Base-by-base conservation (phyloP, 176 grass and related monocot genomes). In the Alloteropsis semialata region DNA sequence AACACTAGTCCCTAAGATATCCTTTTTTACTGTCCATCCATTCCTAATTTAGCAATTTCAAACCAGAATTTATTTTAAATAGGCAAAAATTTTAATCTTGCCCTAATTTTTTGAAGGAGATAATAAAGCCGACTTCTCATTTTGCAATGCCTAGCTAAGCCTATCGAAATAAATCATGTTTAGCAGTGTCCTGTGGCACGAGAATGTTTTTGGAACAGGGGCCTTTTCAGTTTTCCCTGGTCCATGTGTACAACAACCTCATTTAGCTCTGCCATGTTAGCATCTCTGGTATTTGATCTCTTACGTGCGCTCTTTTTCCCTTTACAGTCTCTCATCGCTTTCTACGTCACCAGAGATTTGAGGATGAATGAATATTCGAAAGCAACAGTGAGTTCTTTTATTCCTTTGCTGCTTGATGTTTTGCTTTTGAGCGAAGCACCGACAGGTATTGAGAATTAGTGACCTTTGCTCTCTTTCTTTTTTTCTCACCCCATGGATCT, bases 341-440 rank as follows among this genome's bases (percentile, higher is more conserved):
- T 87, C 73, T 94, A 89, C 29, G 92, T 94, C 34, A 94, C 76
- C 41, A 89, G 87, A 74, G 89, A 94, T n/a, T 55, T 94, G 77
- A 86, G 48, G 27, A 94, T 94, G 92, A 88, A 88, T 12, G 72
- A 91, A 36, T 94, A 83, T 42, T 91, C 92, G 24, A 94, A 91
- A 71, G 92, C 89, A 58, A 87, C 37, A 4, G 92, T 94, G 81
- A 84, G 84, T 46, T 78, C 3, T 63, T 71, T 17, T 29, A 57
- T 6, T n/a, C 29, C 28, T 58, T 72, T 30, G 15, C 15, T 55
- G 19, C 5, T 6, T 3, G 11, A 3, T 43, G 6, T 8, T 43
- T 13, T 8, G 1, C 8, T 49, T 51, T 53, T 53, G 10, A 54
- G 10, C 10, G 5, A 59, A 22, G 1, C 17, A 46, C 15, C 36